Conservation (phyloP, 345 rosid species). For the Ailanthus altissimus region DNA sequence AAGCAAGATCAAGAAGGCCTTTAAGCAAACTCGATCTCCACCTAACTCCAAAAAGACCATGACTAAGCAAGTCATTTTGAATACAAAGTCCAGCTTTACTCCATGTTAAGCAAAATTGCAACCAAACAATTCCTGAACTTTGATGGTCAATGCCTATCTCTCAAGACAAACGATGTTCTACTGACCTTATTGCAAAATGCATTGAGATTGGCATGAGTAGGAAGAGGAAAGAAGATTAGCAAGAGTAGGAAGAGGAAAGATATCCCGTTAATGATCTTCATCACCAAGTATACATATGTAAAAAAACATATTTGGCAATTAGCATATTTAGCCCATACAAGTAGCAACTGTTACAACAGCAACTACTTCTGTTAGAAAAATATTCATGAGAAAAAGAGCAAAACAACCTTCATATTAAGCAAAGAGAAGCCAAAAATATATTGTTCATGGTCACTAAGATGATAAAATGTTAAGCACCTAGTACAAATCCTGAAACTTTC, state of each 20-base stretch:
- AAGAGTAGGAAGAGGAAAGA: background rate
- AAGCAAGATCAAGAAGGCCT: background rate
- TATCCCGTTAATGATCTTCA: background rate
- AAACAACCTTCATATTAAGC: background rate
- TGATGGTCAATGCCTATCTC: background rate
- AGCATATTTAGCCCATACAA: background rate
- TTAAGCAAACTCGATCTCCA: background rate
- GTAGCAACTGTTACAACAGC: background rate
- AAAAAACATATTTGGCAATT: background rate
- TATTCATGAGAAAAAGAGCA: background rate
- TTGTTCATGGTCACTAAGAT: background rate
- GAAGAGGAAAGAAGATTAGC: background rate
- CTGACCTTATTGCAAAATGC: background rate
- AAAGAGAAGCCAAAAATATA: slow-evolving; percentile 6
- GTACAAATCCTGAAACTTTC: background rate
- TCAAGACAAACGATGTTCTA: background rate
- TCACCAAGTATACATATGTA: background rate
- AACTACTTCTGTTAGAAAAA: background rate
- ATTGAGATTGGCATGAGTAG: background rate
- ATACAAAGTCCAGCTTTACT: background rate
- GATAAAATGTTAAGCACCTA: slow-evolving; percentile 1
- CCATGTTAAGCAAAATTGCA: background rate
- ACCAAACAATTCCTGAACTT: background rate
- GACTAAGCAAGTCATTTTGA: background rate
- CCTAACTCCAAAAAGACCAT: background rate